Evolutionary conservation across 2,329 filamentous ascomycete species (phyloP).

Genomic region (Alternaria tenuissima): DNA sequence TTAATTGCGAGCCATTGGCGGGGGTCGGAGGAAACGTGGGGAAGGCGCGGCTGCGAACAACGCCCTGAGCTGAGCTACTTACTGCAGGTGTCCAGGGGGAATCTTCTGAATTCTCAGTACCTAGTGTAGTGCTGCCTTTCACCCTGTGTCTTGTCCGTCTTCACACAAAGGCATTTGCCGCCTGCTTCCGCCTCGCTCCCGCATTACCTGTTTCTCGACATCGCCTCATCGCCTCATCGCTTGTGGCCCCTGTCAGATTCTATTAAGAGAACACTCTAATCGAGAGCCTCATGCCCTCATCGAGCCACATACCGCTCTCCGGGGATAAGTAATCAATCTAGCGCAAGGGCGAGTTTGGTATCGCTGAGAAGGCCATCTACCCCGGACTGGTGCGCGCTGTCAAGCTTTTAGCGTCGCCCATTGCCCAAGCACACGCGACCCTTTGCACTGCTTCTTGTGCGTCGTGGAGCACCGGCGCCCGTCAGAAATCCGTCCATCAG

Average conservation of each 20-base stretch:
- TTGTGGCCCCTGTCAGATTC: constrained; percentile 14
- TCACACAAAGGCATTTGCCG: neutral
- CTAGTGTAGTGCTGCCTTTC: neutral
- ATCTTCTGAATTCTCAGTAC: neutral
- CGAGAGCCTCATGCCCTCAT: constrained; percentile 20
- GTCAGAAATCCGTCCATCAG: neutral
- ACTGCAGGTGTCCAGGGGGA: neutral
- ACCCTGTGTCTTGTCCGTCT: neutral
- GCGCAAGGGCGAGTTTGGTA: constrained; percentile 1
- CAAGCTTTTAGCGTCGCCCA: constrained; percentile 6
- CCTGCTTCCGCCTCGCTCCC: neutral
- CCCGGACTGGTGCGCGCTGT: neutral
- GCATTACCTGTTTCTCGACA: constrained; percentile 1
- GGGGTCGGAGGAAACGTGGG: constrained; percentile 42
- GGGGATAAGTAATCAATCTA: constrained; percentile 20
- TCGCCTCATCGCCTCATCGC: constrained; percentile 22
- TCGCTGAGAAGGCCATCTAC: neutral
- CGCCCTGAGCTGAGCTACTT: neutral
- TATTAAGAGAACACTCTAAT: constrained; percentile 8
- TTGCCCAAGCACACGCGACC: constrained; percentile 8
- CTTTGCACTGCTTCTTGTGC: constrained; percentile 1
- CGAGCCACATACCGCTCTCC: constrained; percentile 15
- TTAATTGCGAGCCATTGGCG: constrained; percentile 31
- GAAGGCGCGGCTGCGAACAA: constrained; percentile 29
- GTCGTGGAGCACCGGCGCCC: too few relatives aligned